These are phyloP conservation scores for Sporothrix luriei DNA, from an alignment of 2,329 filamentous ascomycete genomes.

Conservation along the genomic window DNA sequence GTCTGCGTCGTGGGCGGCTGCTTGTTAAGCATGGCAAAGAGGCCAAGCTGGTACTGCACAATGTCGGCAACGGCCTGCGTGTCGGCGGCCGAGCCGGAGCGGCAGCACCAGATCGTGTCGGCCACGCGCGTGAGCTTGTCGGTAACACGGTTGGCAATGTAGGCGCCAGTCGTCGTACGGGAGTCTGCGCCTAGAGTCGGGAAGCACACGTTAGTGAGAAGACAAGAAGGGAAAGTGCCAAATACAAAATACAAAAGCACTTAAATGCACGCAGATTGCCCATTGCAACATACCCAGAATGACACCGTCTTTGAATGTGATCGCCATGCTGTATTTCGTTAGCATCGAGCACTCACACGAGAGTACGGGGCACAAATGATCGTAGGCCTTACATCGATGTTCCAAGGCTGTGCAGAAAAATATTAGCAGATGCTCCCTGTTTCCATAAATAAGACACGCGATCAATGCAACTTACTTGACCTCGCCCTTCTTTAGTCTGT, in stretches of 20 bases:
- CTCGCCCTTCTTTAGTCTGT: slow-evolving; percentile 96
- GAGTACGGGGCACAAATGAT: too few relatives aligned
- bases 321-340: slow-evolving; percentile 74
- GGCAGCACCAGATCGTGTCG: slow-evolving; percentile 99
- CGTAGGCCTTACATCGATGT: slow-evolving; percentile 77
- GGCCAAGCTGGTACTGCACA: slow-evolving; percentile 91
- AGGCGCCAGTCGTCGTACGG: slow-evolving; percentile 93
- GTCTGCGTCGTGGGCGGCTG: slow-evolving; percentile 92
- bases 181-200: slow-evolving; percentile 78
- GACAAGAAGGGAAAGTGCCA: neutral
- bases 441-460: neutral
- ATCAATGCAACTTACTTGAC: slow-evolving; percentile 75
- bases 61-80: slow-evolving; percentile 98
- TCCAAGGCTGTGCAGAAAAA: slow-evolving; percentile 67
- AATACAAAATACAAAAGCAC: neutral
- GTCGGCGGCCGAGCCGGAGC: slow-evolving; percentile 94
- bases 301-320: slow-evolving; percentile 97
- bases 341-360: neutral
- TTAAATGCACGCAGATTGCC: neutral
- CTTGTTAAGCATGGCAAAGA: slow-evolving; percentile 88
- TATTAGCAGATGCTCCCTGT: slow-evolving; percentile 40
- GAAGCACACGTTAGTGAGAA: neutral
- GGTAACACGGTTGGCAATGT: slow-evolving; percentile 98
- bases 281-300: slow-evolving; percentile 68
- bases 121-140: slow-evolving; percentile 98